A percentile compares a stretch with the other conserved stretches of the same genome.
phyloP scores from a whole-genome alignment of 1,284 basidiomycete genomes.

The Xerocomus amazonicus region DNA sequence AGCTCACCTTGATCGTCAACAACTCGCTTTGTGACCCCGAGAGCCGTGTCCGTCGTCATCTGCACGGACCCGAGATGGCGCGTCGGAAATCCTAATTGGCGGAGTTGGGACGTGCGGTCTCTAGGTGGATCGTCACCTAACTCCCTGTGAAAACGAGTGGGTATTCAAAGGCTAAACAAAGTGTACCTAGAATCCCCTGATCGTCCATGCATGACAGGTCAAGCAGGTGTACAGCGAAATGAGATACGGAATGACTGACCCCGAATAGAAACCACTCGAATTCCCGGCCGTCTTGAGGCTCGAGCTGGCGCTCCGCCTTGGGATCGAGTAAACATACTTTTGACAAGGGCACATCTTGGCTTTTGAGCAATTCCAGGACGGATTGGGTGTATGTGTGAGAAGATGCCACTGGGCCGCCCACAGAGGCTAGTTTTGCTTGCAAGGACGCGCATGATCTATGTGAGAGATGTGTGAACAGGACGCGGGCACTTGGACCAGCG shows the following conservation, averaged over 20 bases:
- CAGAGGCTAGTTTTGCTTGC: slow-evolving; percentile 37
- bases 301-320: slow-evolving; percentile 64
- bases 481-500: slow-evolving; percentile 59
- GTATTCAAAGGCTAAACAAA: neutral
- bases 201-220: neutral
- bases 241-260: slow-evolving; percentile 37
- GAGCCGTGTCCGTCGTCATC: slow-evolving; percentile 98
- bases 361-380: slow-evolving; percentile 64
- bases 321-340: slow-evolving; percentile 88
- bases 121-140: slow-evolving; percentile 87
- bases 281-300: slow-evolving; percentile 70
- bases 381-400: slow-evolving; percentile 52
- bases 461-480: slow-evolving; percentile 86
- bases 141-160: neutral
- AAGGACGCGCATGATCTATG: slow-evolving; percentile 62
- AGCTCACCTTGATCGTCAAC: slow-evolving; percentile 71
- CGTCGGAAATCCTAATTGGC: slow-evolving; percentile 81
- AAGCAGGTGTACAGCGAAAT: neutral
- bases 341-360: slow-evolving; percentile 44
- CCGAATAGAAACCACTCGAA: slow-evolving; percentile 90
- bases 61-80: slow-evolving; percentile 83
- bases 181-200: slow-evolving; percentile 60
- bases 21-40: slow-evolving; percentile 89
- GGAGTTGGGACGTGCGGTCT: slow-evolving; percentile 84
- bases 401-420: slow-evolving; percentile 34